Evolutionary conservation across 345 rosid genomes (phyloP), one percentile per base, ranked within the genome.

Genomic region (Conringia planisiliqua): DNA sequence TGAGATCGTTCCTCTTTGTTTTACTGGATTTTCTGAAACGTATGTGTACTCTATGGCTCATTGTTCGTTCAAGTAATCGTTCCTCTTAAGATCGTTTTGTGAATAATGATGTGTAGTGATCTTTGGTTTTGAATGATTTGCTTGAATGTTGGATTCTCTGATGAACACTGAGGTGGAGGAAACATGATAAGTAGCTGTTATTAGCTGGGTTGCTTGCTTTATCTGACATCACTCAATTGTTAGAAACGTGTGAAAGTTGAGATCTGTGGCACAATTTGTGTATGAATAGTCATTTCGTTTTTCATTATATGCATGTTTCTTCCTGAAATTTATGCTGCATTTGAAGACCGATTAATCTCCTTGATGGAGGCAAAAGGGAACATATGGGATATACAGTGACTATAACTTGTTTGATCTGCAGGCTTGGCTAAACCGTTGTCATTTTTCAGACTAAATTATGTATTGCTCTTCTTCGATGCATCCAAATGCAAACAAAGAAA

Each of bases 401-500:
- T 10, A 38, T 46, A 20, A 57, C 24, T 18, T 57, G 16, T 63
- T 62, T 71, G 48, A 3, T 72, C 24, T 66, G 68, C 73, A 78
- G 81, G 73, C 22, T 72, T 52, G 68, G 68, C 58, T 48, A 47
- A 57, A 50, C 62, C 40, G 20, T 22, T 51, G 64, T 40, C 29
- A 2, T 40, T 22, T 69, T 40, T 2, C 17, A n/a, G 59, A 69
- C 20, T 51, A 61, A 43, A 10, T 54, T 79, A 82, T 62, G 73
- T 76, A 56, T 42, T 12, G 79, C 74, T 63, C 82, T 77, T 80
- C 71, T 38, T 32, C 50, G 42, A 80, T 84, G 82, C 81, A 75
- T 78, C 84, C 82, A 63, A 85, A 73, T 70, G 83, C 88, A 93
- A 85, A 83, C 70, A 87, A 86, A 73, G 92, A 87, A 75, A 89